Percentiles rank a stretch among this genome's conserved stretches.
Evolutionary conservation across 179 eudicot species (phyloP).

Genomic region (Gypsophila paniculata): DNA sequence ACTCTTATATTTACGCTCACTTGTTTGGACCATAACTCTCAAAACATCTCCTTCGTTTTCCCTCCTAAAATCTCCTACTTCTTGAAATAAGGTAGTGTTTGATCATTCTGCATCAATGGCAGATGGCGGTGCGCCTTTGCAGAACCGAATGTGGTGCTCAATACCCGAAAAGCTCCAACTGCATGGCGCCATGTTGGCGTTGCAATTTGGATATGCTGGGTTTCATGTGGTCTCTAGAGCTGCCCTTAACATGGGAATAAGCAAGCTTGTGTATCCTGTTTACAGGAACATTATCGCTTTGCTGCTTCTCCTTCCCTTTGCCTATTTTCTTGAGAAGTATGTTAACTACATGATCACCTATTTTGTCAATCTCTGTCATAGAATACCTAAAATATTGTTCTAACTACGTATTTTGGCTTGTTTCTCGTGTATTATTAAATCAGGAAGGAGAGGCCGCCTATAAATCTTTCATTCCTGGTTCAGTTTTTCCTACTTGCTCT

Average conservation of each 20-base stretch:
- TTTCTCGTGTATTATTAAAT: not conserved
- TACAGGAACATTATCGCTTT: slow-evolving; percentile 87
- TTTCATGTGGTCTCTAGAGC: slow-evolving; percentile 94
- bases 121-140: slow-evolving; percentile 34
- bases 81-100: not conserved
- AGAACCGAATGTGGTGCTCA: slow-evolving; percentile 51
- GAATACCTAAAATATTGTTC: not conserved
- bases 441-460: slow-evolving; percentile 96
- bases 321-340: slow-evolving; percentile 94
- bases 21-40: slow-evolving; percentile 24
- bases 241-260: slow-evolving; percentile 97
- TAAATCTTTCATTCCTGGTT: slow-evolving; percentile 52
- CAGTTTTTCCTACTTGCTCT: slow-evolving; percentile 93
- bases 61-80: not conserved
- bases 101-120: slow-evolving; percentile 45
- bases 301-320: slow-evolving; percentile 80
- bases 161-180: slow-evolving; percentile 81
- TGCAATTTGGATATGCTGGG: slow-evolving; percentile 98
- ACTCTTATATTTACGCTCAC: slow-evolving; percentile 52
- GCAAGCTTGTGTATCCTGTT: slow-evolving; percentile 90
- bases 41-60: slow-evolving; percentile 18
- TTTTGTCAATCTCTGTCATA: not conserved
- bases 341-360: slow-evolving; percentile 14
- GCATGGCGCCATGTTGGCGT: slow-evolving; percentile 90
- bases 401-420: not conserved